A percentile compares a stretch with the other conserved stretches of the same genome.
These are phyloP conservation scores for Picochlorum costavermella DNA, from an alignment of 139 green algal species.

Conservation along the genomic window DNA sequence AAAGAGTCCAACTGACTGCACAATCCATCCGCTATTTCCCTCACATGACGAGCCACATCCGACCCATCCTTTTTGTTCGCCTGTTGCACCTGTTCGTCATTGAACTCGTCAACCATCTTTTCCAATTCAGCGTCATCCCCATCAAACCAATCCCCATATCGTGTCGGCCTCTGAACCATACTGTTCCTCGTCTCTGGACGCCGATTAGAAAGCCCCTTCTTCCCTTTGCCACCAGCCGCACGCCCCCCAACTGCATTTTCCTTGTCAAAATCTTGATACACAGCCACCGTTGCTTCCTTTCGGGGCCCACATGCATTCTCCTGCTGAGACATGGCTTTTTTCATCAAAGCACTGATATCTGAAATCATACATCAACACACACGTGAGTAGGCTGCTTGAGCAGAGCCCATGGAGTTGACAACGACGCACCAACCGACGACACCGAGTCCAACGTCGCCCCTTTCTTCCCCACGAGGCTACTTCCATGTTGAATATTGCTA, in stretches of 20 bases:
- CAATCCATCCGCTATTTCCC: conserved; percentile 14
- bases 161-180: conserved; percentile 10
- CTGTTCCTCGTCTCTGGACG: not conserved
- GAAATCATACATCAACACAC: not conserved
- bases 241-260: not conserved
- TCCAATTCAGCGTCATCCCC: conserved; percentile 25
- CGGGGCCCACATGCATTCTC: not conserved
- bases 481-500: too few species aligned
- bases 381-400: too few species aligned
- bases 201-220: not conserved
- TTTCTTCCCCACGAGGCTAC: too few species aligned
- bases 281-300: conserved; percentile 7
- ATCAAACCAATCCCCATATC: conserved; percentile 26
- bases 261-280: not conserved
- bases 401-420: too few species aligned
- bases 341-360: conserved; percentile 5
- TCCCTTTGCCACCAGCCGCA: not conserved
- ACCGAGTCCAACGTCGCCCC: too few species aligned
- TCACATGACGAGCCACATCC: conserved; percentile 15
- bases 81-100: not conserved
- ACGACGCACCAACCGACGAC: too few species aligned
- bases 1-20: conserved; percentile 19
- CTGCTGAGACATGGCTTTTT: not conserved
- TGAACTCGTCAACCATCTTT: conserved; percentile 13
- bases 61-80: not conserved